phyloP scores from a whole-genome alignment of 768 basidiomycete species.

The Gautieria morchelliformis region DNA sequence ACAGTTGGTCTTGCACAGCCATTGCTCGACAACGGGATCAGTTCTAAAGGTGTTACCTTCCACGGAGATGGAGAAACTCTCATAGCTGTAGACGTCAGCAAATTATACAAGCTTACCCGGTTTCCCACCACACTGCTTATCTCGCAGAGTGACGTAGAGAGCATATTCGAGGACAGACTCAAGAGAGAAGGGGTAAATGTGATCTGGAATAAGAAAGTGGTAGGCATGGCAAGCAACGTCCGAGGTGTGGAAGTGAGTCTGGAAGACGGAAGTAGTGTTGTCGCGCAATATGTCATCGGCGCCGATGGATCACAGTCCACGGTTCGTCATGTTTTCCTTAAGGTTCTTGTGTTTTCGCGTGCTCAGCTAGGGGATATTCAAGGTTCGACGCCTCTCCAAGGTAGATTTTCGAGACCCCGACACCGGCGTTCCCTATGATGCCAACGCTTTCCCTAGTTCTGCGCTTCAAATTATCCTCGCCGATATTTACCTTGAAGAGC shows the following conservation, averaged over 20 bases:
- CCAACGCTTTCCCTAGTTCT: conserved; percentile 15
- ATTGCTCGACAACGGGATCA: conserved; percentile 29
- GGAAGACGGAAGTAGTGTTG: conserved; percentile 35
- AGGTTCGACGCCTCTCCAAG: neutral
- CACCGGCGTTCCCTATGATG: conserved; percentile 29
- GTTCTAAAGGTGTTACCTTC: conserved; percentile 14
- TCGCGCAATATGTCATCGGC: conserved; percentile 37
- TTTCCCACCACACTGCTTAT: conserved; percentile 34
- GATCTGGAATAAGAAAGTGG: conserved; percentile 30
- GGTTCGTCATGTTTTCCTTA: conserved; percentile 27
- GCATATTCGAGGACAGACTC: conserved; percentile 29
- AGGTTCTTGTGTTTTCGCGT: neutral
- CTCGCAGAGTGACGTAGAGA: conserved; percentile 37
- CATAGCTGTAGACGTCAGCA: conserved; percentile 21
- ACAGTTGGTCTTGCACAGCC: conserved; percentile 31
- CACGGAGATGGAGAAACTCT: conserved; percentile 24
- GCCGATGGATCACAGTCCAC: conserved; percentile 41
- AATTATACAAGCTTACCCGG: conserved; percentile 31
- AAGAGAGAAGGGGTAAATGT: conserved; percentile 24
- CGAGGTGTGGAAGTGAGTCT: conserved; percentile 18
- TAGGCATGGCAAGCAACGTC: conserved; percentile 30
- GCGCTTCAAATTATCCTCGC: conserved; percentile 35
- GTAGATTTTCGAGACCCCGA: conserved; percentile 27
- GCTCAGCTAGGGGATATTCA: too few relatives aligned
- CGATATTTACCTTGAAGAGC: conserved; percentile 19